phyloP scores from a whole-genome alignment of 805 yeast species.

The Saturnispora hagleri region DNA sequence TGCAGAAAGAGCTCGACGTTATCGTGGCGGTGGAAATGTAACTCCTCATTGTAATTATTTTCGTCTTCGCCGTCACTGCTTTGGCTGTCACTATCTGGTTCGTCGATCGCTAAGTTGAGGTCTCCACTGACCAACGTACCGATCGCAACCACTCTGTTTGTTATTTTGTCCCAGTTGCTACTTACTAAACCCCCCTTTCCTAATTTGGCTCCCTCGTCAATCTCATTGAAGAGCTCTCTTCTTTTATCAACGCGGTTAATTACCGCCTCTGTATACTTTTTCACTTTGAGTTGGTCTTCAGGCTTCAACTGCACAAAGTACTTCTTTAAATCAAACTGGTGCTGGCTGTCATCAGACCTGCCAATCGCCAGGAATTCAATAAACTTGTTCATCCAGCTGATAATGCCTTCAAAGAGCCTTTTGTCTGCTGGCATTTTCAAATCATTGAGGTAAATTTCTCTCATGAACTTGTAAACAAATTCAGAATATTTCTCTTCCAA shows the following conservation, averaged over 20 bases:
- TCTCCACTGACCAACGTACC: conserved; percentile 10
- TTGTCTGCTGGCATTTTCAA: conserved; percentile 28
- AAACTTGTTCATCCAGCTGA: conserved; percentile 65
- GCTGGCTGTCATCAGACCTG: conserved; percentile 32
- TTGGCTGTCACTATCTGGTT: conserved; percentile 15
- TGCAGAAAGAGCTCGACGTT: background rate
- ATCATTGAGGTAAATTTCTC: conserved; percentile 75
- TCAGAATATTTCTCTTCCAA: conserved; percentile 67
- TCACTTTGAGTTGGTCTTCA: conserved; percentile 18
- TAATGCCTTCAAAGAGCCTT: conserved; percentile 55
- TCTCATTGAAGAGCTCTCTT: conserved; percentile 31
- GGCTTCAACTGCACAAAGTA: conserved; percentile 21
- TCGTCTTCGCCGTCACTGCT: conserved; percentile 5
- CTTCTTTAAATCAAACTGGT: conserved; percentile 37
- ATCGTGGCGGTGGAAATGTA: background rate
- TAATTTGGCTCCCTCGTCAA: conserved; percentile 16
- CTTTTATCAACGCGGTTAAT: conserved; percentile 31
- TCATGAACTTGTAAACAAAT: conserved; percentile 64
- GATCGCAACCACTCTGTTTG: conserved; percentile 22
- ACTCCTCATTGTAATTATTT: background rate
- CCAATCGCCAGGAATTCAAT: conserved; percentile 57
- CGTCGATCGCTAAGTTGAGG: background rate
- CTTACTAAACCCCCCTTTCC: conserved; percentile 20
- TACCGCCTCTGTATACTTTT: conserved; percentile 34
- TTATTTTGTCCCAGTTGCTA: conserved; percentile 38